Evolutionary conservation across 345 rosid species (phyloP).

Genomic region (Eucalyptus tenuipes): DNA sequence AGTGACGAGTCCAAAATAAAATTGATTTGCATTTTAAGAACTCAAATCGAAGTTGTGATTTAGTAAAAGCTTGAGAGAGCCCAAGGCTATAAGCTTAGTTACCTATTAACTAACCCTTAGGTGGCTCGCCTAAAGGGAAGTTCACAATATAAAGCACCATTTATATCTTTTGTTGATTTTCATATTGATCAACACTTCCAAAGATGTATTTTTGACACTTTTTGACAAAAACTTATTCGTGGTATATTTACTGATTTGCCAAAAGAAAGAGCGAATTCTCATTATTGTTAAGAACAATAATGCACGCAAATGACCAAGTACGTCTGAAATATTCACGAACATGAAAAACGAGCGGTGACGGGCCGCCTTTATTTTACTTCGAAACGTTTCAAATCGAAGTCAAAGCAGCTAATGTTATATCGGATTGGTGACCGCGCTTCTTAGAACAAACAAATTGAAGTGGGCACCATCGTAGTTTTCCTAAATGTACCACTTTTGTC

Average conservation of each 20-base stretch:
- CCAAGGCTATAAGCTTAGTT: too few relatives aligned
- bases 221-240: not conserved
- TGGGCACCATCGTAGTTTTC: not conserved
- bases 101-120: too few relatives aligned
- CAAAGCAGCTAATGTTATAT: not conserved
- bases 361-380: not conserved
- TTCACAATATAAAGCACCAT: too few relatives aligned
- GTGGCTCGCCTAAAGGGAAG: too few relatives aligned
- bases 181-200: too few relatives aligned
- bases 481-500: not conserved
- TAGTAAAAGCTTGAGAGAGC: too few relatives aligned
- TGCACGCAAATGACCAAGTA: not conserved
- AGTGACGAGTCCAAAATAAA: too few relatives aligned
- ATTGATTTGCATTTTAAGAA: too few relatives aligned
- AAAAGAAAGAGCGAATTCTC: not conserved
- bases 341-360: not conserved
- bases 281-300: not conserved
- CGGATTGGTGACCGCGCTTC: not conserved
- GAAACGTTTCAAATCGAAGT: not conserved
- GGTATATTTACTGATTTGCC: not conserved
- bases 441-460: not conserved
- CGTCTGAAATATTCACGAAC: not conserved
- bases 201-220: too few relatives aligned
- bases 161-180: too few relatives aligned
- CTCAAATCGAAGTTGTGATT: too few relatives aligned